Evolutionary conservation across 164 flowering plant species (phyloP).

Genomic region (Umbellularia californica): DNA sequence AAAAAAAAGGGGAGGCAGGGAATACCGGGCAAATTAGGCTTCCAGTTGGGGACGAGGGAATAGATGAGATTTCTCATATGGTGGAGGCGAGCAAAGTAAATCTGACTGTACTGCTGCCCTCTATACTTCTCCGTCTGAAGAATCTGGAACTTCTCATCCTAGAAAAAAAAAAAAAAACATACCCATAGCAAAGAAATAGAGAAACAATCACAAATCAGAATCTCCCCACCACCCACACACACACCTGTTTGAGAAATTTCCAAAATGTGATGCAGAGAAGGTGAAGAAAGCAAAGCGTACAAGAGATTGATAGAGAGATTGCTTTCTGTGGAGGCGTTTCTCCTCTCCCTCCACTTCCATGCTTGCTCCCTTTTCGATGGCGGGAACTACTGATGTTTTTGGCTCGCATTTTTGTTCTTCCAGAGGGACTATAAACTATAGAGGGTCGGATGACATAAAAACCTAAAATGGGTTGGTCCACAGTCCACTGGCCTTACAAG

Average conservation of each 20-base stretch:
- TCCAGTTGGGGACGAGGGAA: constrained; percentile 67
- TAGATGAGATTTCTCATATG: constrained; percentile 60
- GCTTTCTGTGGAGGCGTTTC: constrained; percentile 40
- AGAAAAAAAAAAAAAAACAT: neutral
- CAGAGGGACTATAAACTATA: too few relatives aligned
- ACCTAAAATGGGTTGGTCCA: too few relatives aligned
- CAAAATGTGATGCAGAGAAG: neutral
- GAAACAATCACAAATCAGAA: too few relatives aligned
- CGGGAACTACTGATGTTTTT: constrained; percentile 19
- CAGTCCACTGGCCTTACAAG: too few relatives aligned
- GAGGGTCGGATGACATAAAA: too few relatives aligned
- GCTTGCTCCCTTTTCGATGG: constrained; percentile 26
- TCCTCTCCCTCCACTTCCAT: constrained; percentile 50
- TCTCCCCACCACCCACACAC: too few relatives aligned
- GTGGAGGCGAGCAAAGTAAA: constrained; percentile 84
- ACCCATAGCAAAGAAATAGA: neutral
- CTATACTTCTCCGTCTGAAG: constrained; percentile 71
- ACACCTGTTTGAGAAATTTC: neutral
- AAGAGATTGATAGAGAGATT: constrained; percentile 43
- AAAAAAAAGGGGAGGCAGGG: neutral
- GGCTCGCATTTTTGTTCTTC: neutral
- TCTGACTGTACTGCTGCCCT: constrained; percentile 96
- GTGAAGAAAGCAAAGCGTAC: constrained; percentile 21
- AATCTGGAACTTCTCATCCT: constrained; percentile 75
- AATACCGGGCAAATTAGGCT: constrained; percentile 73